These are phyloP conservation scores for Aspergillus melleus DNA, from an alignment of 2,329 filamentous ascomycete species.

Conservation along the genomic window DNA sequence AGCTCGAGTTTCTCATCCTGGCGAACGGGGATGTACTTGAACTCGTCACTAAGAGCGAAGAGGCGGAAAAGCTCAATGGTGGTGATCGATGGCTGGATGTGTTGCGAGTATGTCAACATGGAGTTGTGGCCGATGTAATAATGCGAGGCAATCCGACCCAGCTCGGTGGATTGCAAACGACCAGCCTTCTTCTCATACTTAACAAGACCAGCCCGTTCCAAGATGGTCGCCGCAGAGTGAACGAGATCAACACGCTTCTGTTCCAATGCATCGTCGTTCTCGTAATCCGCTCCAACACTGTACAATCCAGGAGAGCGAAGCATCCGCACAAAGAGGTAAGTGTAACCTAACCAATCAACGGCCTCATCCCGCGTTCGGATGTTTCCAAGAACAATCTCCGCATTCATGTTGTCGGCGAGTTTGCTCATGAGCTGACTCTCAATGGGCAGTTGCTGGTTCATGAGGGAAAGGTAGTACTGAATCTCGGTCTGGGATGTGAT, in stretches of 20 bases:
- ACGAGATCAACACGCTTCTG: slow-evolving; percentile 97
- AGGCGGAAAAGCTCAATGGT: slow-evolving; percentile 96
- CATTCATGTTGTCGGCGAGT: slow-evolving; percentile 92
- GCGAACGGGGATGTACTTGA: slow-evolving; percentile 97
- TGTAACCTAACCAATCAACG: slow-evolving; percentile 99
- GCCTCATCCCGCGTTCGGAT: slow-evolving; percentile 88
- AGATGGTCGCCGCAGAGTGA: slow-evolving; percentile 83
- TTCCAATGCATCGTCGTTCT: slow-evolving; percentile 85
- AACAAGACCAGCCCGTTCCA: slow-evolving; percentile 84
- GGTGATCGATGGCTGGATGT: slow-evolving; percentile 89
- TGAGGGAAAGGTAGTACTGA: slow-evolving; percentile 92
- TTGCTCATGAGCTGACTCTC: slow-evolving; percentile 94
- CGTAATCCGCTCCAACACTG: slow-evolving; percentile 93
- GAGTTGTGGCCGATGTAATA: slow-evolving; percentile 97
- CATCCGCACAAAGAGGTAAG: slow-evolving; percentile 97
- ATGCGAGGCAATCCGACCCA: slow-evolving; percentile 93
- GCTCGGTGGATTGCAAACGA: slow-evolving; percentile 83
- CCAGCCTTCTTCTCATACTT: slow-evolving; percentile 96
- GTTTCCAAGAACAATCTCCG: slow-evolving; percentile 92
- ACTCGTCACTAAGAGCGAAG: slow-evolving; percentile 93
- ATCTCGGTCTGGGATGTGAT: slow-evolving; percentile 95
- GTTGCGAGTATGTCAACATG: slow-evolving; percentile 95
- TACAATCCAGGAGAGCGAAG: slow-evolving; percentile 91
- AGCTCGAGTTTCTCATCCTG: slow-evolving; percentile 97
- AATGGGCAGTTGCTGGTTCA: slow-evolving; percentile 97